phyloP scores from a whole-genome alignment of 1,284 basidiomycete genomes.

The Malassezia furfur region DNA sequence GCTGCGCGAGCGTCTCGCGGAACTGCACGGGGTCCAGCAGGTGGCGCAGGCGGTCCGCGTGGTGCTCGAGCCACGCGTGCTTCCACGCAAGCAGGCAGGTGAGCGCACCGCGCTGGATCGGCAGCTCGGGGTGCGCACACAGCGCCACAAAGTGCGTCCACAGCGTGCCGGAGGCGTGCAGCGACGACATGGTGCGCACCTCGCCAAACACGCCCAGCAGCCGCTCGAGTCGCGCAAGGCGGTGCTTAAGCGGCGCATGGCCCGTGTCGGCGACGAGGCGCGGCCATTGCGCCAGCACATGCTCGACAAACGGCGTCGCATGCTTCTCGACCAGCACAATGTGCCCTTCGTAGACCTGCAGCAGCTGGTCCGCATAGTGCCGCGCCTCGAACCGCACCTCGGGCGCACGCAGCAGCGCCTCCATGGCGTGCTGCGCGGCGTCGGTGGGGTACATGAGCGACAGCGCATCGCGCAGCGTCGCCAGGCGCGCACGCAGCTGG shows the following conservation, averaged over 20 bases:
- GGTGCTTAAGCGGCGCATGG: neutral
- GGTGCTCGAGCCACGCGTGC: conserved; percentile 58
- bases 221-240: conserved; percentile 21
- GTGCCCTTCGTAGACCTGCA: conserved; percentile 12
- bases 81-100: conserved; percentile 78
- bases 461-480: conserved; percentile 9
- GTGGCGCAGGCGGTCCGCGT: conserved; percentile 61
- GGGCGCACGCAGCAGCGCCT: neutral
- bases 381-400: conserved; percentile 8
- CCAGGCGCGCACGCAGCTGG: conserved; percentile 21
- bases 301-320: conserved; percentile 6
- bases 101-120: conserved; percentile 68
- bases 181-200: conserved; percentile 79
- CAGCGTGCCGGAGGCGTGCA: conserved; percentile 63
- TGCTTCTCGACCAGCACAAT: conserved; percentile 9
- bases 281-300: conserved; percentile 8
- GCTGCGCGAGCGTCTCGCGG: conserved; percentile 71
- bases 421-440: neutral
- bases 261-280: neutral
- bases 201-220: conserved; percentile 72
- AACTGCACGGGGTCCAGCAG: conserved; percentile 78
- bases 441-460: neutral
- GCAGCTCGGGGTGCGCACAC: conserved; percentile 75
- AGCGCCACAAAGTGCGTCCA: conserved; percentile 62
- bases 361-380: conserved; percentile 13